phyloP scores from a whole-genome alignment of 441 rosid genomes.

The Bocquillonia castaneifolia region DNA sequence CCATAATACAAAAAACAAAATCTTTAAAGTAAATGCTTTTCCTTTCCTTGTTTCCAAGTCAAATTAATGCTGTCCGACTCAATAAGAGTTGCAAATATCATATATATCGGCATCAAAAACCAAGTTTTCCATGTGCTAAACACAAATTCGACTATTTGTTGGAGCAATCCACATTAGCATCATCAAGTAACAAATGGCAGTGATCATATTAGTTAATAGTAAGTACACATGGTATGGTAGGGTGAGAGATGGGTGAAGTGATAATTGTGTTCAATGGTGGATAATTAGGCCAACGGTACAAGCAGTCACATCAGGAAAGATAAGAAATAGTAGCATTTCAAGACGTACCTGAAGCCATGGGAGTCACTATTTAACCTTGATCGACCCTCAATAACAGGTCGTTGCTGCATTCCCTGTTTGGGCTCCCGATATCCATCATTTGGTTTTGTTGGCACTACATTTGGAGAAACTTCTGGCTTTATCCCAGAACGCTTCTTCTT shows the following conservation, averaged over 20 bases:
- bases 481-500: conserved; percentile 96
- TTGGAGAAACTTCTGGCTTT: conserved; percentile 69
- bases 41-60: background rate
- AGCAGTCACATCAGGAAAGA: conserved; percentile 13
- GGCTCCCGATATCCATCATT: conserved; percentile 66
- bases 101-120: background rate
- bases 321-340: conserved; percentile 13
- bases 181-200: too few species aligned
- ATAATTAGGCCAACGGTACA: conserved; percentile 17
- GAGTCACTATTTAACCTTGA: conserved; percentile 72
- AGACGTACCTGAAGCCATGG: conserved; percentile 68
- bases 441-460: conserved; percentile 48
- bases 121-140: conserved; percentile 6
- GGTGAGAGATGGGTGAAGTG: background rate
- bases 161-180: conserved; percentile 17
- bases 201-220: too few species aligned
- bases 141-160: conserved; percentile 3
- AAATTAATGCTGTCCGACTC: background rate
- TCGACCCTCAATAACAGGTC: conserved; percentile 55
- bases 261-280: background rate
- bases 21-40: background rate
- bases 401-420: conserved; percentile 74
- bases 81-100: conserved; percentile 5
- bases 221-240: background rate
- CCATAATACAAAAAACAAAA: background rate